Evolutionary conservation across 805 yeast species (phyloP), one percentile per base, ranked within the genome.

Genomic region (Suhomyces prunicola): DNA sequence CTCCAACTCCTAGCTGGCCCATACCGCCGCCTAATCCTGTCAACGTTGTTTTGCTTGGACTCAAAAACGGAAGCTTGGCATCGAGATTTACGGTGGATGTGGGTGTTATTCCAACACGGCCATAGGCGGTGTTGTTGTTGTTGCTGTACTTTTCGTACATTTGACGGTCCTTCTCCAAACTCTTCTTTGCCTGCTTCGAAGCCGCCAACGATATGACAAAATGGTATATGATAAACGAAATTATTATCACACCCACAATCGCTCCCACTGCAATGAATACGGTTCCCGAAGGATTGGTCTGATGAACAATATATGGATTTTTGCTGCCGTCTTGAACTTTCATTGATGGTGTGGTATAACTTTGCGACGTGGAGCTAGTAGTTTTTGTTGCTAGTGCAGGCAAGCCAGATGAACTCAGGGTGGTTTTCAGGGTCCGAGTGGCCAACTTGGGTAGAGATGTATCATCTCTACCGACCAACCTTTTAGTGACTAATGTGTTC

Each of bases 251-350:
- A 0, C 85, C 88, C 4, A 85, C 82, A 39, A 85, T 75, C 9
- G 86, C 74, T 1, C 96, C 96, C 44, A 89, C 87, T 0, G 88
- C 87, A 49, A 90, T 90, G 69, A 89, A 90, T 2, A 90, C 91
- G 0, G 94, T 87, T 1, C 96, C 96, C 46, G 81, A 77, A 1
- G 91, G 89, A 46, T 77, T 74, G 19, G 63, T 63, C 5, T 83
- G 68, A 46, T 72, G 68, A 58, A 79, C 69, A 17, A 90, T 74
- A 61, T 79, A 84, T 9, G 96, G 96, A 67, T 90, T 90, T 48
- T 77, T 70, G 15, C 59, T 60, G 41, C 81, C 76, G 1, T 85
- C 72, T 0, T 96, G 96, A 10, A 84, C 81, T 1, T 77, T 68
- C 13, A 83, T 71, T 1, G 78, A 57, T 1, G 86, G 85, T 7